phyloP scores from a whole-genome alignment of 2,329 filamentous ascomycete species.

The Eurotiales sp. region DNA sequence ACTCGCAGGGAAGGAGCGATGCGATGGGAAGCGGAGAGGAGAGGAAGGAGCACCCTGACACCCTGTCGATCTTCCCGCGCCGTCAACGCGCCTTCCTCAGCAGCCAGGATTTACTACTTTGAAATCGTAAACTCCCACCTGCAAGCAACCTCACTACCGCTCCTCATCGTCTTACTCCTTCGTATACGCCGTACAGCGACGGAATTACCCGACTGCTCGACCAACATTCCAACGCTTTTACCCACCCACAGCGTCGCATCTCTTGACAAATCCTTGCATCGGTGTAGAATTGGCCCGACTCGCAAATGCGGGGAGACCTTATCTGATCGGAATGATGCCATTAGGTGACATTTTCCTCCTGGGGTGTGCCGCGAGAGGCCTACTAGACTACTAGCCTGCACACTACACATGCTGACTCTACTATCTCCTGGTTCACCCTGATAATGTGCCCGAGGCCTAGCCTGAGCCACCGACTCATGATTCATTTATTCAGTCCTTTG shows the following conservation, averaged over 20 bases:
- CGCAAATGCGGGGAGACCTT: neutral
- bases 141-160: too few species aligned
- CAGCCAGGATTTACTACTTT: too few species aligned
- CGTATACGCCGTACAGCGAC: neutral
- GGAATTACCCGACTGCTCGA: neutral
- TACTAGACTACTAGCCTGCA: neutral
- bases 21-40: neutral
- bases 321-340: neutral
- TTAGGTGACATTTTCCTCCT: neutral
- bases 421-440: neutral
- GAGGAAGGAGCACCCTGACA: neutral
- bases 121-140: too few species aligned
- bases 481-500: neutral
- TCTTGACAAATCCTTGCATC: neutral
- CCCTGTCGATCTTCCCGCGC: constrained; percentile 3
- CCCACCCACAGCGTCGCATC: neutral
- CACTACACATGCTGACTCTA: neutral
- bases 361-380: neutral
- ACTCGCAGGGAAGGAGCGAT: neutral
- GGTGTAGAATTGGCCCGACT: neutral
- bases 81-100: too few species aligned
- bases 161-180: too few species aligned
- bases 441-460: neutral
- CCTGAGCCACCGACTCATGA: neutral
- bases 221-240: neutral